phyloP scores from a whole-genome alignment of 371 early-diverging fungal species.

The Apophysomyces elegans region DNA sequence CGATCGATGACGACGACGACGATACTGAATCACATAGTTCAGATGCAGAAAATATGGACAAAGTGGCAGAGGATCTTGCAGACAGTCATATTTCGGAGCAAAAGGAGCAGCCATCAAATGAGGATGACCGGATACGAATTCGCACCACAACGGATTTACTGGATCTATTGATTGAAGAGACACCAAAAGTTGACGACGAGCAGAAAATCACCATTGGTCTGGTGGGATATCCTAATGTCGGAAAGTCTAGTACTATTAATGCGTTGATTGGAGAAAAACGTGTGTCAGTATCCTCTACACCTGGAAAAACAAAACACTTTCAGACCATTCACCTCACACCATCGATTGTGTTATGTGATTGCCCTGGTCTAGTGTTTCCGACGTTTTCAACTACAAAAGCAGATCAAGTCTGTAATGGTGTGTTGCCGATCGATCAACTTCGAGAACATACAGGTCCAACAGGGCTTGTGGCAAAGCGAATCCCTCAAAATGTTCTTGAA shows the following conservation, averaged over 20 bases:
- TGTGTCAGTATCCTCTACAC: conserved; percentile 98
- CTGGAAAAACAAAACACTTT: conserved; percentile 99
- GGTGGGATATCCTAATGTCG: conserved; percentile 99
- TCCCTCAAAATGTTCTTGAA: conserved; percentile 92
- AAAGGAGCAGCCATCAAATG: not conserved
- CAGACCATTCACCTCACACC: conserved; percentile 92
- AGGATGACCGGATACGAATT: conserved; percentile 47
- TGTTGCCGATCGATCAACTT: conserved; percentile 98
- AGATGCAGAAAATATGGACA: not conserved
- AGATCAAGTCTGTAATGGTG: conserved; percentile 98
- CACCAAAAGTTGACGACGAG: conserved; percentile 35
- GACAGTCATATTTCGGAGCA: not conserved
- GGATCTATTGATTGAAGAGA: conserved; percentile 47
- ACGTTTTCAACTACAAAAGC: conserved; percentile 97
- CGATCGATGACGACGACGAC: conserved; percentile 16
- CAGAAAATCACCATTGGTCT: conserved; percentile 88
- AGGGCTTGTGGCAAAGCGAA: conserved; percentile 80
- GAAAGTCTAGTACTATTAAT: conserved; percentile 99
- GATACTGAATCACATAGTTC: conserved; percentile 21
- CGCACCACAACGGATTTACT: conserved; percentile 52
- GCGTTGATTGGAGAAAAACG: conserved; percentile 94
- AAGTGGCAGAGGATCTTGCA: conserved; percentile 2
- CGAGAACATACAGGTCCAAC: conserved; percentile 94
- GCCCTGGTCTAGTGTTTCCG: conserved; percentile 99
- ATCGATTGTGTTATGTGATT: conserved; percentile 93